Evolutionary conservation across 1,139 yeast species (phyloP).

Genomic region (Suhomyces terraborum): DNA sequence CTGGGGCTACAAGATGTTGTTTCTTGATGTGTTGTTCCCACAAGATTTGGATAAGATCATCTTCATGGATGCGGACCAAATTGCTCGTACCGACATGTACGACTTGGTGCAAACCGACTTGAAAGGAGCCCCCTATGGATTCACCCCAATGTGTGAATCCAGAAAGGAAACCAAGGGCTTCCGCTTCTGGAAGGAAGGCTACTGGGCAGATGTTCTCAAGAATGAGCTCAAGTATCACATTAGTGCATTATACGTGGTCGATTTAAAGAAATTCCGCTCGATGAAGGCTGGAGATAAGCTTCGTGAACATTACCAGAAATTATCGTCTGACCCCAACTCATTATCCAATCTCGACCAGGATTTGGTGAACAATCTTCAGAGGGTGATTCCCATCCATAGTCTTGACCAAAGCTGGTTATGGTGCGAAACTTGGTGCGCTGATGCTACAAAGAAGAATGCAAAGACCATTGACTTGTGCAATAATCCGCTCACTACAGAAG

Average conservation of each 20-base stretch:
- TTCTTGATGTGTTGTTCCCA: slow-evolving; percentile 86
- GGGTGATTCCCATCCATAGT: slow-evolving; percentile 64
- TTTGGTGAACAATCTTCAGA: slow-evolving; percentile 82
- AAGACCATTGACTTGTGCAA: slow-evolving; percentile 82
- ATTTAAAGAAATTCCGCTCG: slow-evolving; percentile 64
- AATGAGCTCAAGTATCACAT: slow-evolving; percentile 72
- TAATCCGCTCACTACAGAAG: slow-evolving; percentile 78
- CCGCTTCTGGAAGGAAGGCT: slow-evolving; percentile 92
- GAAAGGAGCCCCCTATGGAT: slow-evolving; percentile 80
- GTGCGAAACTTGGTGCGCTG: slow-evolving; percentile 95
- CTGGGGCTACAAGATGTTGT: slow-evolving; percentile 87
- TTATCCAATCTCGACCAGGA: slow-evolving; percentile 88
- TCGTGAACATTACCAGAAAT: slow-evolving; percentile 82
- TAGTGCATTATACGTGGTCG: slow-evolving; percentile 82
- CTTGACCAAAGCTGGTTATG: slow-evolving; percentile 85
- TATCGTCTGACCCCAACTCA: slow-evolving; percentile 79
- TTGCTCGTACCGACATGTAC: slow-evolving; percentile 70
- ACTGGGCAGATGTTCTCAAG: slow-evolving; percentile 71
- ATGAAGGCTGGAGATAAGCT: slow-evolving; percentile 75
- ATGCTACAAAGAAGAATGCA: slow-evolving; percentile 58
- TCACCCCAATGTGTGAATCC: slow-evolving; percentile 86
- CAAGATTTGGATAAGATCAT: slow-evolving; percentile 70
- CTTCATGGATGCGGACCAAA: slow-evolving; percentile 85
- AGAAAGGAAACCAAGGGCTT: slow-evolving; percentile 80
- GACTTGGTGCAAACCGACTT: slow-evolving; percentile 68